Conservation (phyloP, 2,329 filamentous ascomycete species). For the Aspergillus ibericus region DNA sequence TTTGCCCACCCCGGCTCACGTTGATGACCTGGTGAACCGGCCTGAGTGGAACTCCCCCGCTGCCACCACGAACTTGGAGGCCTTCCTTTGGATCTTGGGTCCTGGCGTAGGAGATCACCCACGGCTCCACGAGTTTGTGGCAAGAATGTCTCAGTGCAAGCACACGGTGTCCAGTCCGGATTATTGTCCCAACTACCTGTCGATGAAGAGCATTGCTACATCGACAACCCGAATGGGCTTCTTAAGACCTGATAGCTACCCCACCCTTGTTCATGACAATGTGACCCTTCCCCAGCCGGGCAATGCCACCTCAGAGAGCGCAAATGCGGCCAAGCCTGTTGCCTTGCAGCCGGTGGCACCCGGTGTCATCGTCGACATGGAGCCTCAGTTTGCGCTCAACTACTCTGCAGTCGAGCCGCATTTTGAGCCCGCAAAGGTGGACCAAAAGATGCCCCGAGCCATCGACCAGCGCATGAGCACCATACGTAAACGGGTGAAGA, state of each 20-base stretch:
- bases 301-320: conserved; percentile 18
- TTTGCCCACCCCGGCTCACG: conserved; percentile 68
- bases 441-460: conserved; percentile 28
- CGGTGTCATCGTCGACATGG: conserved; percentile 46
- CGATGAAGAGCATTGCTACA: conserved; percentile 65
- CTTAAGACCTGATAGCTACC: conserved; percentile 73
- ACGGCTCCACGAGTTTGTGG: conserved; percentile 68
- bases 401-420: conserved; percentile 28
- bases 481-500: conserved; percentile 29
- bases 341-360: conserved; percentile 40
- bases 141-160: conserved; percentile 58
- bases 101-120: conserved; percentile 63
- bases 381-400: conserved; percentile 46
- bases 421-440: conserved; percentile 25
- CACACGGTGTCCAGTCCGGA: conserved; percentile 79
- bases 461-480: conserved; percentile 31
- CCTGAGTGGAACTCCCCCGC: conserved; percentile 68
- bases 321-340: conserved; percentile 14
- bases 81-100: conserved; percentile 81
- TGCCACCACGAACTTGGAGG: conserved; percentile 66
- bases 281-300: conserved; percentile 43
- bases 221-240: conserved; percentile 68
- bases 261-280: conserved; percentile 67
- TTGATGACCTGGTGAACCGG: conserved; percentile 67
- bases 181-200: conserved; percentile 71